Evolutionary conservation across 1,284 basidiomycete genomes (phyloP).

Genomic region (Ustilago tritici): DNA sequence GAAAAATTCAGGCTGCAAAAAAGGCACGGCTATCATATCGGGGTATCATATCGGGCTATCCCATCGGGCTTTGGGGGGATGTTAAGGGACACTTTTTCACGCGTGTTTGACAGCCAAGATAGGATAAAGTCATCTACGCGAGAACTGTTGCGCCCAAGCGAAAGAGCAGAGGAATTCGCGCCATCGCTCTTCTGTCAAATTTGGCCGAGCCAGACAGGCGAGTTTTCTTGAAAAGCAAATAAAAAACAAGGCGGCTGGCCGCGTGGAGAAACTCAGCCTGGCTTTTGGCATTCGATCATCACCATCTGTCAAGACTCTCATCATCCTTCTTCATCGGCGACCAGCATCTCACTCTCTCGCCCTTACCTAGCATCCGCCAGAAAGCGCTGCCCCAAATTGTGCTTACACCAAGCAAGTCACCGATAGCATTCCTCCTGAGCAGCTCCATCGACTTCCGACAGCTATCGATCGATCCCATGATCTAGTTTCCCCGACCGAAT

Average conservation of each 20-base stretch:
- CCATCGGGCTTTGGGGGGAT: too few species aligned
- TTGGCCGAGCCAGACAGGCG: too few species aligned
- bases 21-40: not conserved
- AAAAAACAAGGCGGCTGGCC: not conserved
- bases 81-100: not conserved
- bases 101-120: not conserved
- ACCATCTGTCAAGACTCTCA: not conserved
- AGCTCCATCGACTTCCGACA: not conserved
- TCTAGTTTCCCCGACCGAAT: not conserved
- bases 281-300: not conserved
- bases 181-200: too few species aligned
- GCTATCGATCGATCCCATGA: not conserved
- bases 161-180: not conserved
- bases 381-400: not conserved
- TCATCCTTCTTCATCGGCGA: not conserved
- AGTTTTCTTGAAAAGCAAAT: too few species aligned
- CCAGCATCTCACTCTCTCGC: not conserved
- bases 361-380: not conserved
- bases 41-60: not conserved
- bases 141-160: not conserved
- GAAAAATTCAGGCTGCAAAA: not conserved
- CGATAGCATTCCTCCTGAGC: not conserved
- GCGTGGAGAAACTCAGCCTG: conserved; percentile 1
- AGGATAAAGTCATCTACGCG: not conserved
- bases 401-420: not conserved